A percentile compares a stretch with the other conserved stretches of the same genome.
Conservation (phyloP, 1,139 yeast genomes). For the Kurtzmaniella natalensis region DNA sequence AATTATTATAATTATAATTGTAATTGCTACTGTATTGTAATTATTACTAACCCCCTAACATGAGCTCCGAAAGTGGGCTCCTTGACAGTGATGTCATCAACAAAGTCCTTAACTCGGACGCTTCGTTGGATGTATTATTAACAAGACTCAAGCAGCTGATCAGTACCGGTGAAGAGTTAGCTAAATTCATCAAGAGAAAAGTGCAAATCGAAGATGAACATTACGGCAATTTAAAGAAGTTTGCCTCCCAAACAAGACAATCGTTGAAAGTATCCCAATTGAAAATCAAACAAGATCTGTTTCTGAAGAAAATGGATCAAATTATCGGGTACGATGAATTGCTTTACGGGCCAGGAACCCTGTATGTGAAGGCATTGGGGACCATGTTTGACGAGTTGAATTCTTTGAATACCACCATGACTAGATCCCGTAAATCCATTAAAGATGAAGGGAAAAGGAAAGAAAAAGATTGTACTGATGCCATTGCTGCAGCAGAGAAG, state of each 20-base stretch:
- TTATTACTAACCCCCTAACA: too few relatives aligned
- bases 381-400: slow-evolving; percentile 82
- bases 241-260: slow-evolving; percentile 52
- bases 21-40: too few relatives aligned
- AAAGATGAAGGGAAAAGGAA: slow-evolving; percentile 80
- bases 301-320: slow-evolving; percentile 60
- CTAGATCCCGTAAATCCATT: slow-evolving; percentile 64
- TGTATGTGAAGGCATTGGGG: slow-evolving; percentile 75
- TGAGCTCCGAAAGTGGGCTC: slow-evolving; percentile 1
- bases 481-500: slow-evolving; percentile 81
- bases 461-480: slow-evolving; percentile 80
- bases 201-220: slow-evolving; percentile 79
- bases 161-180: slow-evolving; percentile 78
- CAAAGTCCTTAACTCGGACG: slow-evolving; percentile 34
- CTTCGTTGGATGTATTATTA: slow-evolving; percentile 59
- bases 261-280: slow-evolving; percentile 41
- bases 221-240: slow-evolving; percentile 66
- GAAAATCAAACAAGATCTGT: slow-evolving; percentile 63
- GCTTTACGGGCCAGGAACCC: slow-evolving; percentile 63
- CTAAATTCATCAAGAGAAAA: slow-evolving; percentile 73
- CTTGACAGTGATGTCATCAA: slow-evolving; percentile 14
- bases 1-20: too few relatives aligned
- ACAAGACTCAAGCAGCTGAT: slow-evolving; percentile 74
- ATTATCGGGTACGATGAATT: slow-evolving; percentile 77
- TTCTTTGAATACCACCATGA: slow-evolving; percentile 67